Evolutionary conservation across 2,329 filamentous ascomycete species (phyloP), one percentile per base, ranked within the genome.

Genomic region (Davidsoniella australis): DNA sequence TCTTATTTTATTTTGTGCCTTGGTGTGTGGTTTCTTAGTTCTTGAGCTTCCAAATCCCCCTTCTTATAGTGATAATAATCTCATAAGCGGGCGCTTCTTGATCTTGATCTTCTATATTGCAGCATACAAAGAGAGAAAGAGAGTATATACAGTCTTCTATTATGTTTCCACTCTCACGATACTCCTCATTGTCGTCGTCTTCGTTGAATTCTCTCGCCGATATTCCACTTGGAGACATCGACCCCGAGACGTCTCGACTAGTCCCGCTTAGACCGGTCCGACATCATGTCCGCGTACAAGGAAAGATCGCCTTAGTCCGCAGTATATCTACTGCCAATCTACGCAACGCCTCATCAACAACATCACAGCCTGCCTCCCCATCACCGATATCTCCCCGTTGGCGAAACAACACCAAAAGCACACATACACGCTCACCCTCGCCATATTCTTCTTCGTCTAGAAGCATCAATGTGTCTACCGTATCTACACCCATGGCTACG

Each of bases 231-330:
- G 24, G 18, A 18, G 42, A 33, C 23, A 5, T 45, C 24, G 10
- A 16, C 3, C 47, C 12, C 12, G 47, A 42, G 17, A 43, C 40
- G 6, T 37, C 47, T 20, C 39, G 39, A 18, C 39, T 43, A 12
- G n/a, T 43, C 9, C 40, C 58, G 64, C 38, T 56, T 63, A 2
- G 59, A 60, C 14, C 54, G 37, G 58, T 55, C n/a, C 59, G 55
- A 26, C 63, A 63, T 53, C 59, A 58, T 29, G 63, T 66, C 14
- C 61, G 63, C 46, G 56, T 66, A 2, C 64, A 66, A 51, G 63
- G 63, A n/a, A 57, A 56, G 5, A 56, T 65, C 23, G 62, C 61
- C 3, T 54, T 60, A 5, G 62, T 65, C 8, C 57, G 58, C 12
- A 66, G 61, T 55, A 59, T 65, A 26, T 64, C 63, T 10, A 56